phyloP scores from a whole-genome alignment of 352 stramenopile species.

The Globisporangium recalcitrans region DNA sequence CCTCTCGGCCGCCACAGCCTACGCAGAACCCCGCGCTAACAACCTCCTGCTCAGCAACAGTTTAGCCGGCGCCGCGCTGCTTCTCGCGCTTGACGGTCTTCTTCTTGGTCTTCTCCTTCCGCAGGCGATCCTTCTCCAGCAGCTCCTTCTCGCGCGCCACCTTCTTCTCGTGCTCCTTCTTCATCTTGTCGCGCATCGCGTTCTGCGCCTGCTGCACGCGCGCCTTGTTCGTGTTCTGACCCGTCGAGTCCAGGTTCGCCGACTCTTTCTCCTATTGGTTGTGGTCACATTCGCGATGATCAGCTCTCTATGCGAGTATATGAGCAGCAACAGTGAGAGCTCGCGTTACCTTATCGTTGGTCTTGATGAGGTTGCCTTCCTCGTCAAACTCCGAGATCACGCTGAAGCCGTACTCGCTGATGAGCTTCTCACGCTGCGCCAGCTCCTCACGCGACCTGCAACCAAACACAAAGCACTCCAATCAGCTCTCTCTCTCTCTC shows the following conservation, averaged over 20 bases:
- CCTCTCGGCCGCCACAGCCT: background rate
- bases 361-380: conserved; percentile 78
- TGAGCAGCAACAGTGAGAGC: too few species aligned
- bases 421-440: conserved; percentile 63
- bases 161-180: conserved; percentile 53
- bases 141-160: conserved; percentile 52
- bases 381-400: conserved; percentile 80
- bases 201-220: conserved; percentile 35
- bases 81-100: conserved; percentile 57
- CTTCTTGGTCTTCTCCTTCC: conserved; percentile 56
- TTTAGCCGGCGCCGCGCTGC: conserved; percentile 42
- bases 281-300: background rate
- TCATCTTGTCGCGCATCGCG: conserved; percentile 45
- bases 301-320: too few species aligned
- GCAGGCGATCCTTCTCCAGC: conserved; percentile 36
- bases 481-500: background rate
- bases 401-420: conserved; percentile 76
- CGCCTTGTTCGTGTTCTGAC: conserved; percentile 40
- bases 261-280: conserved; percentile 28
- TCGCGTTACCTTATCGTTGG: conserved; percentile 63
- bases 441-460: conserved; percentile 58
- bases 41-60: too few species aligned
- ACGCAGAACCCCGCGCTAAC: background rate
- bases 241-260: conserved; percentile 20
- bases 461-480: background rate